Percentiles rank a stretch among this genome's conserved stretches.
Conservation (phyloP, 495 filamentous ascomycete genomes). For the Platismatia glauca region DNA sequence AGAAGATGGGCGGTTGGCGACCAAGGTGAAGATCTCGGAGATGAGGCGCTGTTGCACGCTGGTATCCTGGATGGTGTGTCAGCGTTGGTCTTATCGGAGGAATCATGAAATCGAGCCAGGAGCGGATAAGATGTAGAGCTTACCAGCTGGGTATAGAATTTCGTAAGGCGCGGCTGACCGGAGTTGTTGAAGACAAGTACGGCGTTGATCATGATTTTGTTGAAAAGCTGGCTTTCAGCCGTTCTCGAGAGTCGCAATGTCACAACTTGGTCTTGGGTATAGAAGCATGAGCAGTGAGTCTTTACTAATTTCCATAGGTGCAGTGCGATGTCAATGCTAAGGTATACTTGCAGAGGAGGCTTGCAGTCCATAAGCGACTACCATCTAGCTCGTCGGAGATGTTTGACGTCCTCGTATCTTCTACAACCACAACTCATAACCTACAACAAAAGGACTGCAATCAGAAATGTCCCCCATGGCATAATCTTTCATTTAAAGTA, state of each 20-base stretch:
- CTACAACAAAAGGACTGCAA: not conserved
- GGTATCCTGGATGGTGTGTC: slow-evolving; percentile 57
- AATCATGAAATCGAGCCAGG: not conserved
- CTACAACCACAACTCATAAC: not conserved
- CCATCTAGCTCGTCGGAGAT: not conserved
- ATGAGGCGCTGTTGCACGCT: slow-evolving; percentile 93
- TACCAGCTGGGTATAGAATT: slow-evolving; percentile 98
- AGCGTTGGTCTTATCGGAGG: not conserved
- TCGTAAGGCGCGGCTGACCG: slow-evolving; percentile 90
- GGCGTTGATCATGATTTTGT: slow-evolving; percentile 84
- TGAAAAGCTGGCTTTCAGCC: not conserved
- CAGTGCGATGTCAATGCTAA: not conserved
- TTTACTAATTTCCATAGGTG: not conserved
- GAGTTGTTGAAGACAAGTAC: slow-evolving; percentile 98
- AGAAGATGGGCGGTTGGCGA: slow-evolving; percentile 73
- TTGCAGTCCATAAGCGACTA: not conserved
- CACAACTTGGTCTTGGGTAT: not conserved
- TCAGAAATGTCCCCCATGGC: not conserved
- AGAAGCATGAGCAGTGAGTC: not conserved
- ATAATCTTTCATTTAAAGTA: not conserved
- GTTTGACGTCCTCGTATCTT: not conserved
- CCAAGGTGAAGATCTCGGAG: slow-evolving; percentile 94
- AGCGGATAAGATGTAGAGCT: slow-evolving; percentile 12
- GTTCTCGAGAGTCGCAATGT: not conserved
- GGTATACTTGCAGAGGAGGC: not conserved